Conservation (phyloP, 192 early-diverging fungal species). For the Backusella westeae region DNA sequence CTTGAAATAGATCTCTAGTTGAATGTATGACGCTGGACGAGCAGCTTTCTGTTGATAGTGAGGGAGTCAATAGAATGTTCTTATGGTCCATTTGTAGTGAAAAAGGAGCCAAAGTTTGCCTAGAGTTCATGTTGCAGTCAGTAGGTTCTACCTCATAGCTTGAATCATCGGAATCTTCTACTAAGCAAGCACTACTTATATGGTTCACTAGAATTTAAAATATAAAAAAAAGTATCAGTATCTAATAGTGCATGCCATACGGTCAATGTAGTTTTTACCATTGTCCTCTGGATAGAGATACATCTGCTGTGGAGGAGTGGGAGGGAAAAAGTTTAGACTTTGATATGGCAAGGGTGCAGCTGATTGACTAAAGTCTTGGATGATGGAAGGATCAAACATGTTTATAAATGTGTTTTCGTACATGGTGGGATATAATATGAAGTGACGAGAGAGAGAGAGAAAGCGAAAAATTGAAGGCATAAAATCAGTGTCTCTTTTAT, state of each 20-base stretch:
- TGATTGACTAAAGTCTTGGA: neutral
- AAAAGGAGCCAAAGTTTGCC: neutral
- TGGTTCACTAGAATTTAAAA: neutral
- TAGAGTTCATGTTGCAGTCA: neutral
- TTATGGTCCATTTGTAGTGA: neutral
- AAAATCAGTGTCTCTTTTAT: neutral
- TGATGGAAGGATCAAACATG: neutral
- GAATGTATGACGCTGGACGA: neutral
- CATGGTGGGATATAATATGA: neutral
- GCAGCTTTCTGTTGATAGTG: neutral
- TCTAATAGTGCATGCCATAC: neutral
- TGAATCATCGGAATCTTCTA: neutral
- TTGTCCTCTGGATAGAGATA: neutral
- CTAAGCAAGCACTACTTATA: neutral
- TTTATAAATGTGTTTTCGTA: neutral
- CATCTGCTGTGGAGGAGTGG: neutral
- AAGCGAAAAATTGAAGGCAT: neutral
- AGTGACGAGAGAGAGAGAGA: neutral
- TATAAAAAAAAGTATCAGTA: neutral
- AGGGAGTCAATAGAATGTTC: neutral
- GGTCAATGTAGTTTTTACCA: neutral
- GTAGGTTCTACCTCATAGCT: neutral
- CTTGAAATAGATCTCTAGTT: neutral
- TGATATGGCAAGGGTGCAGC: neutral
- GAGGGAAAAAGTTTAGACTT: neutral